Base-by-base conservation (phyloP, 306 rosid species). In the Pterocarpus macrocarpus region DNA sequence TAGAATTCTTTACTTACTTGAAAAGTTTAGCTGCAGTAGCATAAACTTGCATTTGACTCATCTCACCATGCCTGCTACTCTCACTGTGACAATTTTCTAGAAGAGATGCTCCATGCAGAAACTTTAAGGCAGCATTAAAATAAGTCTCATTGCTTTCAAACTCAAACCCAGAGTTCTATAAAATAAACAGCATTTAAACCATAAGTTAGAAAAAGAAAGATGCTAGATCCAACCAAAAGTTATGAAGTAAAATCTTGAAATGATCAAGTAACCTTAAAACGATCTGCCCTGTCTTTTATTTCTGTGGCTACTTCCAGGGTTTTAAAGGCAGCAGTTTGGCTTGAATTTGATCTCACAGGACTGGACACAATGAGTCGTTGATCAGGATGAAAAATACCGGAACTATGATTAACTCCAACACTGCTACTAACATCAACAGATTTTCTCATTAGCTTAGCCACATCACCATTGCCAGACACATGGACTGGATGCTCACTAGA, bases 91-190 rank as follows among this genome's bases (percentile, higher is more conserved):
- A 79, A 76, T 77, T 77, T 83, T 94, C 97, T 58, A 90, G 82
- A 79, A 89, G 89, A 17, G 75, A 84, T 39, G 97, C 94, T 78
- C 92, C 97, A 58, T 85, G 97, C 81, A 94, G 90, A 94, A 88
- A 94, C 89, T 91, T 90, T 79, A 92, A 85, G 87, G 94, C 97
- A 84, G 98, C 92, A 80, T 94, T 86, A 79, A 92, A 91, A 86
- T 88, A 94, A 73, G 93, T 91, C 88, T 86, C 97, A 11, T 83
- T 87, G 80, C 98, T 92, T 86, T 92, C 97, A n/a, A 88, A 90
- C 62, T 63, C 82, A 87, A 91, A 90, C 80, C 93, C 91, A 16
- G 91, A 84, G 73, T 83, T 85, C 98, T 94, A 61, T 16, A 81
- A 83, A 78, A 59, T 47, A 66, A 34, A 76, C 22, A 57, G 61